phyloP scores from a whole-genome alignment of 1,139 yeast genomes.

The Nakaseomyces nivariensis region DNA sequence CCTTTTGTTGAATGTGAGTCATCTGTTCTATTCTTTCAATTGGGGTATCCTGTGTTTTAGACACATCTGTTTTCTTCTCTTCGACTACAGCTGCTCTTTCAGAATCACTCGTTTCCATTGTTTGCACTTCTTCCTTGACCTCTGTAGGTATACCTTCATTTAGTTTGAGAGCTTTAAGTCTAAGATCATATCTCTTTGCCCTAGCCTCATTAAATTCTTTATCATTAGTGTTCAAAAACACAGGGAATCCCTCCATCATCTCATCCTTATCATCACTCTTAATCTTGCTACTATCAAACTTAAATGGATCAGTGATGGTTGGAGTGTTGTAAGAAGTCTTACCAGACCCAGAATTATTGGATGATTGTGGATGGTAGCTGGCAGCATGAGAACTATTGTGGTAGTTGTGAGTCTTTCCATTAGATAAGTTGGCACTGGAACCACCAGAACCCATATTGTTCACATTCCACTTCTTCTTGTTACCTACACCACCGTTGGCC shows the following conservation, averaged over 20 bases:
- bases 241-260: conserved; percentile 17
- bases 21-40: not conserved
- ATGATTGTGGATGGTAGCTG: conserved; percentile 2
- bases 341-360: not conserved
- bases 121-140: not conserved
- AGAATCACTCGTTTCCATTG: not conserved
- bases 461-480: conserved; percentile 14
- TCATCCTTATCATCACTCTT: conserved; percentile 12
- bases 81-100: not conserved
- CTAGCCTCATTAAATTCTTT: conserved; percentile 22
- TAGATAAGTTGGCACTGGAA: not conserved
- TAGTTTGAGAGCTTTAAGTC: conserved; percentile 10
- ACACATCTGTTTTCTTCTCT: conserved; percentile 1
- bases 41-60: not conserved
- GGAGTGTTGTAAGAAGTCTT: conserved; percentile 2
- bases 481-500: conserved; percentile 4
- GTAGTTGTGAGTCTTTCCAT: conserved; percentile 3
- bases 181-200: conserved; percentile 15
- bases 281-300: conserved; percentile 25
- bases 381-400: conserved; percentile 5
- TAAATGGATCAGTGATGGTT: conserved; percentile 18
- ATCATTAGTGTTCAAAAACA: conserved; percentile 24
- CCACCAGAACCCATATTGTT: conserved; percentile 3
- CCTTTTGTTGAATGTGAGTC: not conserved
- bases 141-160: not conserved